These are phyloP conservation scores for Calocybe indica DNA, from an alignment of 768 basidiomycete species.

Conservation along the genomic window DNA sequence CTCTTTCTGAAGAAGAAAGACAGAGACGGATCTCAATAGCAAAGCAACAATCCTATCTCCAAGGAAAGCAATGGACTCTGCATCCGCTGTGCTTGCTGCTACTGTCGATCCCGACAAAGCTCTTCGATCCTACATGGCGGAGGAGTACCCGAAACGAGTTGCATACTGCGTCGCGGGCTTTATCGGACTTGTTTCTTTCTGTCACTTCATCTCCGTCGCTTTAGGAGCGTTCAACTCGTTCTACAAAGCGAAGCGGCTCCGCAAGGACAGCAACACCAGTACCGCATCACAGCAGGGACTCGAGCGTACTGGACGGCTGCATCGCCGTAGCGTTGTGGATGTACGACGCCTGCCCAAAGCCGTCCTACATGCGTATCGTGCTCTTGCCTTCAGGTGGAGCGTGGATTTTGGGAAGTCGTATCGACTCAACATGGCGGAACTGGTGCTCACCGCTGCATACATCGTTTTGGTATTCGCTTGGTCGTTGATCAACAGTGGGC, in stretches of 20 bases:
- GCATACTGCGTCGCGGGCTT: slow-evolving; percentile 38
- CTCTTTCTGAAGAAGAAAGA: too few relatives aligned
- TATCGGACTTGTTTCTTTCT: slow-evolving; percentile 32
- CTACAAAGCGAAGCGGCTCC: slow-evolving; percentile 11
- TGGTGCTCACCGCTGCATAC: slow-evolving; percentile 30
- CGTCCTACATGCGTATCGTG: slow-evolving; percentile 25
- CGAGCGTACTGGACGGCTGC: slow-evolving; percentile 7
- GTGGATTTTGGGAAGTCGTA: slow-evolving; percentile 29
- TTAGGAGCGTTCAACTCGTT: slow-evolving; percentile 10
- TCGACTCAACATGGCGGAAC: slow-evolving; percentile 34
- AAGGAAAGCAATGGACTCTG: too few relatives aligned
- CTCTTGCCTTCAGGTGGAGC: slow-evolving; percentile 29
- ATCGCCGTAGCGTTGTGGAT: neutral
- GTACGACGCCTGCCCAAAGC: slow-evolving; percentile 23
- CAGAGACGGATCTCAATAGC: too few relatives aligned
- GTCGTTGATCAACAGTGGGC: slow-evolving; percentile 31
- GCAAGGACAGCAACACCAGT: neutral
- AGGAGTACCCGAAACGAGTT: slow-evolving; percentile 32
- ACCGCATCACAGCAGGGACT: slow-evolving; percentile 1
- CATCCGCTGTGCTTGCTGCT: too few relatives aligned
- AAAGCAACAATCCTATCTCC: too few relatives aligned
- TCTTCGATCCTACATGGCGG: slow-evolving; percentile 17
- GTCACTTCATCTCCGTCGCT: slow-evolving; percentile 17
- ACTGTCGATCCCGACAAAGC: slow-evolving; percentile 13
- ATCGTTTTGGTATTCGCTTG: slow-evolving; percentile 28